Evolutionary conservation across 192 early-diverging fungal species (phyloP), one percentile per base, ranked within the genome.

Genomic region (Rhizophagus prolifer): DNA sequence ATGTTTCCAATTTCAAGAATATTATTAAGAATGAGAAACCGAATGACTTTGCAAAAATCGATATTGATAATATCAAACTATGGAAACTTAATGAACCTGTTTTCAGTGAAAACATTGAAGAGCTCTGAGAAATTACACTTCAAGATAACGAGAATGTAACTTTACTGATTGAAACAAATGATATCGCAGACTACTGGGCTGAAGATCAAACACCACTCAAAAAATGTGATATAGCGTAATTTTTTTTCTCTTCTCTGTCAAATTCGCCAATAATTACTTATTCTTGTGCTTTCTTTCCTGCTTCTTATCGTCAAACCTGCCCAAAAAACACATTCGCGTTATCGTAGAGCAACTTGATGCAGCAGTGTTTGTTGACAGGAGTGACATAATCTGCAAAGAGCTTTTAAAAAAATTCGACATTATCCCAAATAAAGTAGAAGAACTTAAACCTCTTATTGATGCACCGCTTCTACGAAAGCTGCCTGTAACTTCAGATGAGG

Each of bases 361-460:
- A 31, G 0, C 31, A 31, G 31, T 31, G 31, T 31, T 31, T 4
- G 36, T 36, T 36, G 36, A 36, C 7, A 36, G 7, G 0, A 36
- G 36, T 36, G 36, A 7, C 36, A 36, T 14, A 47, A 47, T 47
- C 46, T 47, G 14, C 14, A 14, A 47, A 14, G 14, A 14, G 9
- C 46, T 47, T 14, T 14, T 47, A 47, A 2, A 47, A 47, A 47
- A 47, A 47, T 47, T 47, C 46, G 14, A 47, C 2, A 14, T 0
- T 5, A 47, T 47, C 13, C 47, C 70, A 72, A 72, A 4, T 34
- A 23, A n/a, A 58, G 70, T 19, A 6, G 47, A 28, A 3, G 54
- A 72, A 31, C 70, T 72, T 58, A 31, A 46, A 36, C 1, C 28
- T 72, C 47, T 72, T 72, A 72, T 72, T 31, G n/a, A 50, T 72